phyloP scores from a whole-genome alignment of 176 grass and related monocot genomes.

The Thinopyrum elongatum region DNA sequence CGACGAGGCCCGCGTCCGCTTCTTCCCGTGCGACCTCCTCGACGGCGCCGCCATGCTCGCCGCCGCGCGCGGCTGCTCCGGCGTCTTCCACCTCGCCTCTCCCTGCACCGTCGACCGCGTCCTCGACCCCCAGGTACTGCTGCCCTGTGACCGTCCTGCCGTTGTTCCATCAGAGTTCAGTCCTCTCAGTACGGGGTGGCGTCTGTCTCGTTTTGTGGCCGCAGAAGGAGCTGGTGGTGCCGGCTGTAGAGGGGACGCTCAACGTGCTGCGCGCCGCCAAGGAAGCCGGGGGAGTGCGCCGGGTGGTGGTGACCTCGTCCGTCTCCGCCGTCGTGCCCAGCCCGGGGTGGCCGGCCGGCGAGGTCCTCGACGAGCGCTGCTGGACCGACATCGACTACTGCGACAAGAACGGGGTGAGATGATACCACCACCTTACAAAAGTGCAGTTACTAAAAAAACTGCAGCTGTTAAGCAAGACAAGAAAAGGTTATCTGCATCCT shows the following conservation, averaged over 20 bases:
- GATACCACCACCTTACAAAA: background rate
- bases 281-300: conserved; percentile 44
- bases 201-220: background rate
- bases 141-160: background rate
- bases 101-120: conserved; percentile 71
- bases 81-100: conserved; percentile 89
- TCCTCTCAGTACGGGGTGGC: background rate
- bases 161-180: no score
- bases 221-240: conserved; percentile 69
- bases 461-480: background rate
- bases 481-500: background rate
- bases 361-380: conserved; percentile 65
- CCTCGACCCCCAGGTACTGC: conserved; percentile 62
- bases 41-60: conserved; percentile 50
- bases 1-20: conserved; percentile 42
- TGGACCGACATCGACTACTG: conserved; percentile 87
- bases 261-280: conserved; percentile 75
- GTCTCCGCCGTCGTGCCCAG: conserved; percentile 57
- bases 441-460: background rate
- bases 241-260: conserved; percentile 75
- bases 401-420: conserved; percentile 63
- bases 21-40: conserved; percentile 79
- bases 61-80: conserved; percentile 48
- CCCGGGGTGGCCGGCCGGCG: conserved; percentile 62
- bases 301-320: conserved; percentile 82